Evolutionary conservation across 2,329 filamentous ascomycete species (phyloP).

Genomic region (Phialophora expanda): DNA sequence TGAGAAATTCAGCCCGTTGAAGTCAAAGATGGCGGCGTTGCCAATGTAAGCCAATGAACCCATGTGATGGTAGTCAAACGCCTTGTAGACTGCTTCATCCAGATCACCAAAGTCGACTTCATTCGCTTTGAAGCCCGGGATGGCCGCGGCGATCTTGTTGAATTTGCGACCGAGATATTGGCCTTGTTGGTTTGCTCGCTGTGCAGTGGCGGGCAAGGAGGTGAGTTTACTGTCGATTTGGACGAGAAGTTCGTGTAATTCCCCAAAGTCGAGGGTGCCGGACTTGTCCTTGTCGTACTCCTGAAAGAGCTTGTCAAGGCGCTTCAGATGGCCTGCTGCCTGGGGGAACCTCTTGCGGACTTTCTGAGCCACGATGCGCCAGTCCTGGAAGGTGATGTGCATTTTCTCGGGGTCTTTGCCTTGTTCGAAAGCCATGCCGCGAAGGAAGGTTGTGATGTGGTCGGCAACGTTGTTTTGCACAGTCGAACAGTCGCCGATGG

Average conservation of each 20-base stretch:
- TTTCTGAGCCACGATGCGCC: conserved; percentile 80
- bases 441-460: conserved; percentile 87
- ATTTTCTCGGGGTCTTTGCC: conserved; percentile 89
- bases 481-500: conserved; percentile 92
- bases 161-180: conserved; percentile 91
- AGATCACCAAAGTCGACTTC: conserved; percentile 86
- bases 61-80: conserved; percentile 91
- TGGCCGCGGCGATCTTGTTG: conserved; percentile 82
- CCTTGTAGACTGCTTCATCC: conserved; percentile 89
- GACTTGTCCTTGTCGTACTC: conserved; percentile 92
- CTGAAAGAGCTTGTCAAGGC: conserved; percentile 87
- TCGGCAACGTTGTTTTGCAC: conserved; percentile 97
- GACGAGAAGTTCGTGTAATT: conserved; percentile 82
- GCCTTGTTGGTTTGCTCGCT: conserved; percentile 95
- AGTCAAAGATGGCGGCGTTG: conserved; percentile 94
- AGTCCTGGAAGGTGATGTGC: conserved; percentile 83
- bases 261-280: conserved; percentile 91
- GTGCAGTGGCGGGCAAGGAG: conserved; percentile 90
- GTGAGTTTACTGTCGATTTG: conserved; percentile 97
- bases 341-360: conserved; percentile 92
- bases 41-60: conserved; percentile 94
- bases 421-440: conserved; percentile 86
- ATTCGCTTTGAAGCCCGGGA: conserved; percentile 76
- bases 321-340: conserved; percentile 81
- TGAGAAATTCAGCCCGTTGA: conserved; percentile 77